Conservation (phyloP, 2,329 filamentous ascomycete genomes). For the Truncatella angustata region DNA sequence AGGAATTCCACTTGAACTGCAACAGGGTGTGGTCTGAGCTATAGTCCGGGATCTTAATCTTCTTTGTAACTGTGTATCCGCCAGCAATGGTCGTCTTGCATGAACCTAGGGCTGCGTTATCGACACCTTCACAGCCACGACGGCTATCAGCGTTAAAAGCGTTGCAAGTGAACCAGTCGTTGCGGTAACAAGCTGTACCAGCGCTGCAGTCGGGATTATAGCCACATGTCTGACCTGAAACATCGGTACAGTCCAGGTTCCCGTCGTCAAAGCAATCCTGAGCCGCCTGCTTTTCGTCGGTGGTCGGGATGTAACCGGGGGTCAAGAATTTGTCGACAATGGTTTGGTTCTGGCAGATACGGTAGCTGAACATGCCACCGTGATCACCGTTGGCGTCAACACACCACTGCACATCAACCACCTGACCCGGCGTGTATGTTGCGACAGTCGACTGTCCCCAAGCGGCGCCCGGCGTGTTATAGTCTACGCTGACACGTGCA, state of each 20-base stretch:
- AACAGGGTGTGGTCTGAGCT: slow-evolving; percentile 48
- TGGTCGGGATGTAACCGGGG: slow-evolving; percentile 44
- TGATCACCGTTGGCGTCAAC: slow-evolving; percentile 57
- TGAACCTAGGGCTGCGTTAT: slow-evolving; percentile 38
- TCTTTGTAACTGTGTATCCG: slow-evolving; percentile 51
- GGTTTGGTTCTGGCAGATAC: slow-evolving; percentile 50
- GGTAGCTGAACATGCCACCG: slow-evolving; percentile 55
- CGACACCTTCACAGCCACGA: slow-evolving; percentile 44
- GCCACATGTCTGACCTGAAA: slow-evolving; percentile 45
- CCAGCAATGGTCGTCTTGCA: slow-evolving; percentile 52
- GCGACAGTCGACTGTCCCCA: slow-evolving; percentile 44
- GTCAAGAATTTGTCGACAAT: slow-evolving; percentile 50
- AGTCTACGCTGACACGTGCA: slow-evolving; percentile 50
- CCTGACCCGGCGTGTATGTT: slow-evolving; percentile 43
- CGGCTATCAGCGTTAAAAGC: slow-evolving; percentile 35
- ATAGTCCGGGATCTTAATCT: slow-evolving; percentile 46
- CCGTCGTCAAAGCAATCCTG: slow-evolving; percentile 51
- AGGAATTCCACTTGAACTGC: slow-evolving; percentile 54
- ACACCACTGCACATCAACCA: slow-evolving; percentile 52
- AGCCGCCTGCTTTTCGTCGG: slow-evolving; percentile 50
- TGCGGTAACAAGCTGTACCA: slow-evolving; percentile 43
- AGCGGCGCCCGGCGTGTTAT: slow-evolving; percentile 42
- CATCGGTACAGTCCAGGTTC: slow-evolving; percentile 46
- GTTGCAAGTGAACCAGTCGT: slow-evolving; percentile 56
- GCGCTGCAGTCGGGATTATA: slow-evolving; percentile 46